These are phyloP conservation scores for Tubosaeta sp. DNA, from an alignment of 768 basidiomycete species.

Conservation along the genomic window DNA sequence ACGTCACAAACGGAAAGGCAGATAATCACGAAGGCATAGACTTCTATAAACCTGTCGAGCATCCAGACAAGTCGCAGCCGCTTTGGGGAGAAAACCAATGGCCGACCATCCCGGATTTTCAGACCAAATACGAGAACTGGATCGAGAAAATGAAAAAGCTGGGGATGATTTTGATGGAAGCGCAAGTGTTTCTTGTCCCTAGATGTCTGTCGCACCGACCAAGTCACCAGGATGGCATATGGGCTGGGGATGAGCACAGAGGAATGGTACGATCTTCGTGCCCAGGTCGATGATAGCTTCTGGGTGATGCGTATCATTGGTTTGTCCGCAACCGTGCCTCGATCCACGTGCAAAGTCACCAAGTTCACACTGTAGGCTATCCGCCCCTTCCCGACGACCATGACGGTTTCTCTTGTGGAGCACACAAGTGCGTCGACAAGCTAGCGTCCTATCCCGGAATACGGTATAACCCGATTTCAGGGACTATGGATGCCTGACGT, in stretches of 20 bases:
- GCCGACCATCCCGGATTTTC: constrained; percentile 59
- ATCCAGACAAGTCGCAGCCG: constrained; percentile 64
- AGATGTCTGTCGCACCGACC: background rate
- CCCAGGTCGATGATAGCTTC: constrained; percentile 77
- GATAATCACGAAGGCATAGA: constrained; percentile 87
- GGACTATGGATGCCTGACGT: constrained; percentile 92
- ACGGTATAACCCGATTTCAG: constrained; percentile 33
- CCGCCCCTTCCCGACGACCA: constrained; percentile 78
- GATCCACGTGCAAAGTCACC: background rate
- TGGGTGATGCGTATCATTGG: constrained; percentile 89
- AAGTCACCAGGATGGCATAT: constrained; percentile 60
- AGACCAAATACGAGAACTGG: constrained; percentile 67
- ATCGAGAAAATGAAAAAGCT: constrained; percentile 80
- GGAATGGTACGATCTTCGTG: constrained; percentile 68
- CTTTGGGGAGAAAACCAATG: constrained; percentile 89
- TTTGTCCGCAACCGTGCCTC: constrained; percentile 18
- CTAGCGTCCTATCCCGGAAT: background rate
- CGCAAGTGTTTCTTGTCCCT: constrained; percentile 43
- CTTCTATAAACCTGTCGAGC: constrained; percentile 69
- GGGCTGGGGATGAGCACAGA: constrained; percentile 69
- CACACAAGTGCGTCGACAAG: constrained; percentile 61
- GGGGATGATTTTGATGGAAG: constrained; percentile 82
- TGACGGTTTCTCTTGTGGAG: constrained; percentile 85
- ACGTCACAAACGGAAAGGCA: constrained; percentile 79
- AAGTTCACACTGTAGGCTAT: constrained; percentile 51